Conservation (phyloP, 2,329 filamentous ascomycete species). For the Thielaviopsis euricoi region DNA sequence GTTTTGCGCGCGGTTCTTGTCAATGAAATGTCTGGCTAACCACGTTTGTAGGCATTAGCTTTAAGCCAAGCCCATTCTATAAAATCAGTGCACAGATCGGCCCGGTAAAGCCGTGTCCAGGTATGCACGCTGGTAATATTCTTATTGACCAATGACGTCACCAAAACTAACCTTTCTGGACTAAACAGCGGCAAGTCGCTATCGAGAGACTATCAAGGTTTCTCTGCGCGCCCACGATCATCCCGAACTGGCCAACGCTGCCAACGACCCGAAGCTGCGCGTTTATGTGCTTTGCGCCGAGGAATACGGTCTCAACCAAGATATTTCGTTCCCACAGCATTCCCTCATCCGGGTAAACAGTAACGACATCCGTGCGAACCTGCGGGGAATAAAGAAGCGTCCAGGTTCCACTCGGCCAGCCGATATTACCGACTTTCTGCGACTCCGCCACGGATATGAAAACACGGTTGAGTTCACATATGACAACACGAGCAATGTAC, state of each 20-base stretch:
- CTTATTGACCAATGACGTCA: conserved; percentile 1
- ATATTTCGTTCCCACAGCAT: conserved; percentile 81
- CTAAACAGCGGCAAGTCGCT: conserved; percentile 37
- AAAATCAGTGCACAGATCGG: conserved; percentile 50
- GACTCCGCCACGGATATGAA: conserved; percentile 50
- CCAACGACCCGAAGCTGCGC: conserved; percentile 43
- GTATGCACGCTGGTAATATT: conserved; percentile 33
- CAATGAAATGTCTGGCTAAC: background rate
- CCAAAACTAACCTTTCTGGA: background rate
- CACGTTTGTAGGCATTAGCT: background rate
- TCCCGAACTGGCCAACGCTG: conserved; percentile 36
- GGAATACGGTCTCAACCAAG: conserved; percentile 46
- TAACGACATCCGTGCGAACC: conserved; percentile 78
- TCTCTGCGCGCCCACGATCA: conserved; percentile 32
- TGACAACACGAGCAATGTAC: conserved; percentile 74
- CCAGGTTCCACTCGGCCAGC: conserved; percentile 86
- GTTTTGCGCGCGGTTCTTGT: background rate
- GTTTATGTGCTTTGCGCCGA: conserved; percentile 73
- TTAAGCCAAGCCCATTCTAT: conserved; percentile 76
- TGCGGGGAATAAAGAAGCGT: conserved; percentile 89
- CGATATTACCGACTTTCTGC: conserved; percentile 67
- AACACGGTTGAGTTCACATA: conserved; percentile 81
- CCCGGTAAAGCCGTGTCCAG: conserved; percentile 50
- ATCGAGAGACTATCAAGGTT: conserved; percentile 31
- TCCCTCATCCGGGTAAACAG: conserved; percentile 84